Evolutionary conservation across 345 rosid species (phyloP).

Genomic region (Draba incana): DNA sequence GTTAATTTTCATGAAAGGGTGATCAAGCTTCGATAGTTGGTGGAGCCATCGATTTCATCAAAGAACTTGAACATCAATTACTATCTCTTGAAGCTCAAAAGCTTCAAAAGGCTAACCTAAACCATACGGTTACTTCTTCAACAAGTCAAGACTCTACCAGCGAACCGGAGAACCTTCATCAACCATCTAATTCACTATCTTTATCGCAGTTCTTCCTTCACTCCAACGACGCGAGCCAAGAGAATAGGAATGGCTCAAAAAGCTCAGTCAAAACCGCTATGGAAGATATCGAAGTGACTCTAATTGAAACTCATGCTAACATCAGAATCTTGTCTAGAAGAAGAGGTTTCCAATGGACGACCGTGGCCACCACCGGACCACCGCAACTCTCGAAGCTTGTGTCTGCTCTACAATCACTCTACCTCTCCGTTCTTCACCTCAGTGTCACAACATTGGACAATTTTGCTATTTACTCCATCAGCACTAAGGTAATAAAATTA

Average conservation of each 20-base stretch:
- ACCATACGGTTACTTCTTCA: constrained; percentile 33
- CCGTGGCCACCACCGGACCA: constrained; percentile 15
- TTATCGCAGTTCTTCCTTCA: constrained; percentile 59
- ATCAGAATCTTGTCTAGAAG: constrained; percentile 68
- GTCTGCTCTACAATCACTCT: constrained; percentile 61
- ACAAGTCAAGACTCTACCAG: constrained; percentile 37
- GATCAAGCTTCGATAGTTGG: constrained; percentile 96
- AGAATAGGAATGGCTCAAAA: constrained; percentile 49
- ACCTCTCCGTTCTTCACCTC: constrained; percentile 76
- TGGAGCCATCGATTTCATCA: constrained; percentile 88
- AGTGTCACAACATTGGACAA: constrained; percentile 60
- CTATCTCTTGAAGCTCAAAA: constrained; percentile 73
- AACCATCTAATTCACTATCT: constrained; percentile 33
- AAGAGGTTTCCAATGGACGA: constrained; percentile 42
- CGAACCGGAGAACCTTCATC: constrained; percentile 28
- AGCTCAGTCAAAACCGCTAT: constrained; percentile 46
- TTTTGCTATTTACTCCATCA: constrained; percentile 70
- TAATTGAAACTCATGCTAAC: constrained; percentile 87
- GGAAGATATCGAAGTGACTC: constrained; percentile 80
- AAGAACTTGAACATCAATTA: constrained; percentile 77
- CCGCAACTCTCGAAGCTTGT: constrained; percentile 65
- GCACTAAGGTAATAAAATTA: constrained; percentile 63
- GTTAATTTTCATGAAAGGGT: constrained; percentile 52
- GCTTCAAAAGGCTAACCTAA: constrained; percentile 35
- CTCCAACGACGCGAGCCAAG: constrained; percentile 63